Conservation (phyloP, 192 early-diverging fungal genomes). For the Podila epicladia region DNA sequence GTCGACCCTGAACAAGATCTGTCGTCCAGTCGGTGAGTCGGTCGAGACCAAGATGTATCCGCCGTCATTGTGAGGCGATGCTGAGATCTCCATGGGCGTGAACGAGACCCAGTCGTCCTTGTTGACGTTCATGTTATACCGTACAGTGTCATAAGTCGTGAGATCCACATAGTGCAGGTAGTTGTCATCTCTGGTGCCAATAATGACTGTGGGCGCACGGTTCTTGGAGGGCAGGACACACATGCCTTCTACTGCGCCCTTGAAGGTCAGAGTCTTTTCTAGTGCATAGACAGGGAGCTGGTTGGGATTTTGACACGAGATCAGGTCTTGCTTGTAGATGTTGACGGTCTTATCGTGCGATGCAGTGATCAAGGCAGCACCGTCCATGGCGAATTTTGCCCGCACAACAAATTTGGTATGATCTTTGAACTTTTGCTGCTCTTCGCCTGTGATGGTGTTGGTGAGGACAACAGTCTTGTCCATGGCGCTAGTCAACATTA, state of each 20-base stretch:
- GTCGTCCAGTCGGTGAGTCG: constrained; percentile 70
- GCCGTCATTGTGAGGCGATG: constrained; percentile 62
- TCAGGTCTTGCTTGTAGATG: constrained; percentile 58
- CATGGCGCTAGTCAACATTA: constrained; percentile 66
- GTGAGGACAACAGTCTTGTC: constrained; percentile 56
- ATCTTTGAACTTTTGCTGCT: constrained; percentile 70
- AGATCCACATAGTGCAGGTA: constrained; percentile 75
- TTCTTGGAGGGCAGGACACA: constrained; percentile 59
- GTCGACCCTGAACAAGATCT: constrained; percentile 68
- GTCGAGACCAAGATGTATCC: constrained; percentile 71
- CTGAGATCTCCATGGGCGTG: constrained; percentile 74
- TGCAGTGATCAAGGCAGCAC: constrained; percentile 66
- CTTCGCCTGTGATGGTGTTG: constrained; percentile 50
- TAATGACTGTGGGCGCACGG: constrained; percentile 54
- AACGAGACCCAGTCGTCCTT: constrained; percentile 88
- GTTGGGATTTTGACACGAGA: neutral
- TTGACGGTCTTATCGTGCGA: constrained; percentile 77
- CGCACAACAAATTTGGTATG: constrained; percentile 78
- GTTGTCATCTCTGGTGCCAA: constrained; percentile 77
- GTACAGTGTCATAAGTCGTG: constrained; percentile 26
- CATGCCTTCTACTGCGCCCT: constrained; percentile 73
- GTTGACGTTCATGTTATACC: constrained; percentile 81
- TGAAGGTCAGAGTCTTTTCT: constrained; percentile 57
- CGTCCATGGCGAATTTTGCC: constrained; percentile 68
- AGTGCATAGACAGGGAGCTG: constrained; percentile 37